Percentiles rank a stretch among this genome's conserved stretches.
These are phyloP conservation scores for Avena insularis DNA, from an alignment of 176 grass and related monocot genomes.

Conservation along the genomic window DNA sequence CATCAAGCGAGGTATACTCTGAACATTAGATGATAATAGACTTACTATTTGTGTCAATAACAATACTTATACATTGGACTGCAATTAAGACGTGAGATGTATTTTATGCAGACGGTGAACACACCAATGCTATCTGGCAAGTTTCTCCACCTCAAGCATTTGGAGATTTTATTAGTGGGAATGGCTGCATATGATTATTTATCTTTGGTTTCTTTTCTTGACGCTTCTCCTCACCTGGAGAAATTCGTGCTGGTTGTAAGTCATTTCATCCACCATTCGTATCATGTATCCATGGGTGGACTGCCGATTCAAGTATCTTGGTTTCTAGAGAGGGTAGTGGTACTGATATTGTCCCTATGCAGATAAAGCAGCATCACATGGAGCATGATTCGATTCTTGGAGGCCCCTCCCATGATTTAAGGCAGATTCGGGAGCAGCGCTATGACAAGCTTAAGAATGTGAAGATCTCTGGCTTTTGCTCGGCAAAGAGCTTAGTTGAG, in stretches of 20 bases:
- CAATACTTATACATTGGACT: neutral
- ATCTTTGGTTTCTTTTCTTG: conserved; percentile 25
- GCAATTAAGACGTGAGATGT: neutral
- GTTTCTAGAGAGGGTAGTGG: neutral
- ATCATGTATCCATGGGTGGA: neutral
- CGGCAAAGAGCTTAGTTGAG: conserved; percentile 4
- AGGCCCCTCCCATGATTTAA: neutral
- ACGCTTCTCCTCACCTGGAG: conserved; percentile 26
- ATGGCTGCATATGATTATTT: conserved; percentile 16
- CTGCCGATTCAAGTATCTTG: neutral
- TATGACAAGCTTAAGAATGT: conserved; percentile 31
- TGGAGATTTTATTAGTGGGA: neutral
- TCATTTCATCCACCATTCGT: neutral
- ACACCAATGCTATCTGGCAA: conserved; percentile 34
- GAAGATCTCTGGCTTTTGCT: conserved; percentile 22
- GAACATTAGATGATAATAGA: neutral
- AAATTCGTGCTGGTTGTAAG: conserved; percentile 31
- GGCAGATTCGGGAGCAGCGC: conserved; percentile 5
- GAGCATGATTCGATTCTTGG: neutral
- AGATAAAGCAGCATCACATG: neutral
- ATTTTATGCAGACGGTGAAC: neutral
- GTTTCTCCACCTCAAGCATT: conserved; percentile 35
- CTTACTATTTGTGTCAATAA: neutral
- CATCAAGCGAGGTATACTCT: neutral
- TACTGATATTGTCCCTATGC: neutral